These are phyloP conservation scores for Favolaschia claudopus DNA, from an alignment of 768 basidiomycete species.

Conservation along the genomic window DNA sequence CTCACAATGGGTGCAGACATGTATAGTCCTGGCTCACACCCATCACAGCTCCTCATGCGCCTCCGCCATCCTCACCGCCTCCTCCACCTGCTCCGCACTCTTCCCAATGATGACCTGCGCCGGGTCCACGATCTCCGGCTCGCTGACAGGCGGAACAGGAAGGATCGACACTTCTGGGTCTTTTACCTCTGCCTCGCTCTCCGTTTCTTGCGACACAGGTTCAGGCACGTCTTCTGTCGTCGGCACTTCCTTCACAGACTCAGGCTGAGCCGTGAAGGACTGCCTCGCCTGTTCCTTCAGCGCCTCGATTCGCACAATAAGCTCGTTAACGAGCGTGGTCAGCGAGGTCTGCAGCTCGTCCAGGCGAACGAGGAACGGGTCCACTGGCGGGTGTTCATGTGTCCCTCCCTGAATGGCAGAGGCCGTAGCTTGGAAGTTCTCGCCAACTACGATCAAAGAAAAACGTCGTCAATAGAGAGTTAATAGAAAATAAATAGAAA, in stretches of 20 bases:
- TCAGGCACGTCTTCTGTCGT: background rate
- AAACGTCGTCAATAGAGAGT: background rate
- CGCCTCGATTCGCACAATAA: background rate
- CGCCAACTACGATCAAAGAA: constrained; percentile 6
- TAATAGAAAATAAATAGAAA: background rate
- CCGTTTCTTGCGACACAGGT: background rate
- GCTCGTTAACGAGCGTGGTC: background rate
- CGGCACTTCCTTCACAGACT: background rate
- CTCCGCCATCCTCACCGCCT: constrained; percentile 45
- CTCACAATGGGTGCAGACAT: no score
- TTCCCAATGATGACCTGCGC: constrained; percentile 52
- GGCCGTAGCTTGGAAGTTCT: constrained; percentile 18
- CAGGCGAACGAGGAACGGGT: constrained; percentile 39
- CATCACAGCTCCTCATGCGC: constrained; percentile 28
- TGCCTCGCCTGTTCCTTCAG: constrained; percentile 3
- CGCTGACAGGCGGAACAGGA: constrained; percentile 27
- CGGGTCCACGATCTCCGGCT: constrained; percentile 19
- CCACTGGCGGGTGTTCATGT: constrained; percentile 47
- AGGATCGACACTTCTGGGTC: constrained; percentile 31
- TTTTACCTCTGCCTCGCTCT: background rate
- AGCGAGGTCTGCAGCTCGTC: constrained; percentile 6
- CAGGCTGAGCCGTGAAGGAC: background rate
- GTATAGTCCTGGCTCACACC: background rate
- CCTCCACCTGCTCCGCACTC: constrained; percentile 49
- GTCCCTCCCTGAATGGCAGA: constrained; percentile 54